Evolutionary conservation across 129 eudicot species (phyloP).

Genomic region (Chrysanthemum makinoi): DNA sequence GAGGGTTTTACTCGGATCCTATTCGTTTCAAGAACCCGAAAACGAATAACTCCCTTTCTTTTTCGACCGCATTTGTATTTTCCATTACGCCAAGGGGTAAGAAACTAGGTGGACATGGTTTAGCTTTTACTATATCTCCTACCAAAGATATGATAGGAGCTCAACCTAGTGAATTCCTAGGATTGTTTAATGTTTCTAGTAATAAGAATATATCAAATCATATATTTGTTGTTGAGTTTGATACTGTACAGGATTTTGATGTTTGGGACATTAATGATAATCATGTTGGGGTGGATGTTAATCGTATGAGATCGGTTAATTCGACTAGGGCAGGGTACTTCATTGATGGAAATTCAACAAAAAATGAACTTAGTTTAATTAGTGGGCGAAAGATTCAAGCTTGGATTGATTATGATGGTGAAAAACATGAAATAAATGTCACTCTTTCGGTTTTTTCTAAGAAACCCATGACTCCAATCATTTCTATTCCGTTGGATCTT

Average conservation of each 20-base stretch:
- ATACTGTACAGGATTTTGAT: constrained; percentile 59
- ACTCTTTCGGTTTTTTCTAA: constrained; percentile 43
- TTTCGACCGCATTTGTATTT: constrained; percentile 61
- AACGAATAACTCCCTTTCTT: constrained; percentile 32
- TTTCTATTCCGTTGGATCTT: constrained; percentile 51
- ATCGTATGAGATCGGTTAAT: constrained; percentile 42
- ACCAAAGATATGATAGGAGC: constrained; percentile 41
- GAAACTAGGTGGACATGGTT: constrained; percentile 63
- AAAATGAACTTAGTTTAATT: constrained; percentile 40
- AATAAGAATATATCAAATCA: constrained; percentile 53
- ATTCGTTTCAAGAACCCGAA: constrained; percentile 43
- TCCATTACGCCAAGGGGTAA: constrained; percentile 44
- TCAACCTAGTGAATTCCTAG: constrained; percentile 62
- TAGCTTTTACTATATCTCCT: constrained; percentile 65
- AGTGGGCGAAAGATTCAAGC: constrained; percentile 47
- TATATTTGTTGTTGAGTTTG: constrained; percentile 68
- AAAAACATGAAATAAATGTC: constrained; percentile 29
- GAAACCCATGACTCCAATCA: constrained; percentile 45
- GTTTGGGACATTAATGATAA: constrained; percentile 58
- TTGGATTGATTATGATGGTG: constrained; percentile 67
- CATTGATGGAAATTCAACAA: constrained; percentile 29
- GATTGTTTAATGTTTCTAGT: constrained; percentile 45
- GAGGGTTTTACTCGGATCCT: constrained; percentile 42
- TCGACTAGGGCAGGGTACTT: constrained; percentile 46
- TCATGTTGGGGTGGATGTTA: constrained; percentile 62